phyloP scores from a whole-genome alignment of 441 rosid genomes.

The Cnidoscolus chayamansa region DNA sequence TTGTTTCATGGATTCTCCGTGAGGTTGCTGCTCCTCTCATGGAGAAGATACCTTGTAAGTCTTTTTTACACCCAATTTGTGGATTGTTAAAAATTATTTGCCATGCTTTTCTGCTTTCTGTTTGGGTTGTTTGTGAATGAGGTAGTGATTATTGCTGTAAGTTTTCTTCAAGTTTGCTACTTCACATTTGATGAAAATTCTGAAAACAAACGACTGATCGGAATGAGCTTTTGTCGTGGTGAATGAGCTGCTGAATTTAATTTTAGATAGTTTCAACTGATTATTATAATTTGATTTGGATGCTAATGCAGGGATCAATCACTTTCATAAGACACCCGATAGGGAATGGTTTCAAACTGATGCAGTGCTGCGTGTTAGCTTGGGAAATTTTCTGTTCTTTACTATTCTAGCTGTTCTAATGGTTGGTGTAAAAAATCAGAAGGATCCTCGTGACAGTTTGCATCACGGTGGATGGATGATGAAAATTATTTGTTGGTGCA shows the following conservation, averaged over 20 bases:
- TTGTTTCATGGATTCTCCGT: conserved; percentile 86
- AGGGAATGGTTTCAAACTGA: conserved; percentile 94
- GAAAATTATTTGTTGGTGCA: conserved; percentile 75
- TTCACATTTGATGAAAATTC: too few relatives aligned
- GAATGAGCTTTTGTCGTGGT: too few relatives aligned
- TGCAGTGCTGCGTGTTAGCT: conserved; percentile 89
- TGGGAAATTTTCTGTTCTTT: conserved; percentile 87
- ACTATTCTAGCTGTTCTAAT: conserved; percentile 62
- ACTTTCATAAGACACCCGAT: conserved; percentile 72
- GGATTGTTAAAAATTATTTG: background rate
- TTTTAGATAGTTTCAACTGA: background rate
- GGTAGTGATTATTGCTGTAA: too few relatives aligned
- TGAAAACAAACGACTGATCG: too few relatives aligned
- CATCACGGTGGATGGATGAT: conserved; percentile 99
- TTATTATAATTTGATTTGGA: conserved; percentile 14
- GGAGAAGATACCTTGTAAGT: conserved; percentile 94
- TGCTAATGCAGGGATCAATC: conserved; percentile 75
- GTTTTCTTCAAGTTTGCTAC: too few relatives aligned
- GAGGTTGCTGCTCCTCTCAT: conserved; percentile 93
- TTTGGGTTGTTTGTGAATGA: too few relatives aligned
- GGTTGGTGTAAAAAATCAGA: conserved; percentile 87
- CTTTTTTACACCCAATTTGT: background rate
- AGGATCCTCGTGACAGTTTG: conserved; percentile 86
- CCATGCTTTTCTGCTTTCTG: too few relatives aligned
- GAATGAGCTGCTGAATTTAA: too few relatives aligned